A percentile compares a stretch with the other conserved stretches of the same genome.
Evolutionary conservation across 176 grass and related monocot species (phyloP).

Genomic region (Eragrostis nindensis): DNA sequence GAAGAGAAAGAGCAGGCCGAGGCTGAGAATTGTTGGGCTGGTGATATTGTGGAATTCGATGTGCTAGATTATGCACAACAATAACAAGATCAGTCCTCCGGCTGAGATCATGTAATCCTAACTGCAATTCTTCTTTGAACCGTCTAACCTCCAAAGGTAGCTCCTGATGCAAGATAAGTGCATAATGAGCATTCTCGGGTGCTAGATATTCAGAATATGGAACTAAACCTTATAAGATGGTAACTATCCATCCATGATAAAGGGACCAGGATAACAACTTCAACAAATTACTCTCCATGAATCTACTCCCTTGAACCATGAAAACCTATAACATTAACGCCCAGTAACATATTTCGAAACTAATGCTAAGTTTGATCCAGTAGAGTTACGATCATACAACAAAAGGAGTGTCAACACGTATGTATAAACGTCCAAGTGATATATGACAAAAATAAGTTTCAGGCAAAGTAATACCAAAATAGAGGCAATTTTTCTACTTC

Average conservation of each 20-base stretch:
- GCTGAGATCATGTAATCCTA: slow-evolving; percentile 60
- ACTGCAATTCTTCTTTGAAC: slow-evolving; percentile 82
- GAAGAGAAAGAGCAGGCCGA: slow-evolving; percentile 75
- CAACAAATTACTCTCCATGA: slow-evolving; percentile 12
- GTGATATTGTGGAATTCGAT: slow-evolving; percentile 63
- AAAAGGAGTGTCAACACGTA: neutral
- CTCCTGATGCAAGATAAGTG: slow-evolving; percentile 57
- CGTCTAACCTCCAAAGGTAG: slow-evolving; percentile 59
- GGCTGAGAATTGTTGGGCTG: slow-evolving; percentile 49
- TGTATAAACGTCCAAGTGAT: neutral
- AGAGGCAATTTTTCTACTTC: neutral
- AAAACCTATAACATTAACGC: neutral
- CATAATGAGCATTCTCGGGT: slow-evolving; percentile 9
- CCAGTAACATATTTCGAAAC: slow-evolving; percentile 3
- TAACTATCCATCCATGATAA: slow-evolving; percentile 2
- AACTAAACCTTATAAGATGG: neutral
- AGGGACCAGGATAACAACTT: slow-evolving; percentile 10
- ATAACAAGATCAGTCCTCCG: slow-evolving; percentile 87
- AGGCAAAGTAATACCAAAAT: slow-evolving; percentile 2
- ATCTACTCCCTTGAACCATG: slow-evolving; percentile 12
- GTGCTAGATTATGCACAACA: slow-evolving; percentile 94
- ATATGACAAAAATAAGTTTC: neutral
- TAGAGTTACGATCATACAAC: neutral
- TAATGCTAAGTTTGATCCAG: neutral
- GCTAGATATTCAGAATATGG: slow-evolving; percentile 15